Evolutionary conservation across 1,139 yeast species (phyloP), one percentile per base, ranked within the genome.

Genomic region (Yamadazyma mexicana): DNA sequence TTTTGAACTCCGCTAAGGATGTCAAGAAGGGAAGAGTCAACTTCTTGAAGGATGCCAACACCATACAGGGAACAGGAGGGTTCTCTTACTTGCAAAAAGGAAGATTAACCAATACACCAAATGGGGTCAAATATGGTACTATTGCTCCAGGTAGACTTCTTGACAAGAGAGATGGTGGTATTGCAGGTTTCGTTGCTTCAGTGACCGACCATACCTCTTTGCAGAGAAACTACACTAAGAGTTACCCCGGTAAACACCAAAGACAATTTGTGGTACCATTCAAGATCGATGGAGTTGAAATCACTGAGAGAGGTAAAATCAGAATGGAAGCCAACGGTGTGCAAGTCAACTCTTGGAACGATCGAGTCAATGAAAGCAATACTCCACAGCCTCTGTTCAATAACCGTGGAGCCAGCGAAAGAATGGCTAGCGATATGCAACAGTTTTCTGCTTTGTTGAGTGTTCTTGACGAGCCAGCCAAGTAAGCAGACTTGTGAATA

Each of bases 111-210:
- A 86, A 83, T 61, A 75, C 89, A 2, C 95, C 95, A 24, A 77
- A 83, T 50, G 96, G 96, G 35, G 65, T 83, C 29, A 67, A 74
- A 40, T 70, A 77, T 42, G 78, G 79, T 26, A 68, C 69, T 41
- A 69, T 83, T 27, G 82, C 80, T 11, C 85, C 86, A 12, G 96
- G 94, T 45, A 81, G 96, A 67, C 64, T 78, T 33, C 66, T 84
- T 30, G 73, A 69, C 37, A 63, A 66, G 34, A 68, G 75, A 43
- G 73, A 71, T 38, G 83, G 81, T 22, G 91, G 87, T 7, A 70
- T 84, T 48, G 94, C 86, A 54, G 95, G 95, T n/a, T 84, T 86
- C 49, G 71, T 83, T 32, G 81, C 73, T 10, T 55, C 56, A 49
- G 66, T 56, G 4, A 63, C 61, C 45, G 75, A 69, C 40, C 61